Conservation (phyloP, 1,284 basidiomycete species). For the Ustilago shanxiensis region DNA sequence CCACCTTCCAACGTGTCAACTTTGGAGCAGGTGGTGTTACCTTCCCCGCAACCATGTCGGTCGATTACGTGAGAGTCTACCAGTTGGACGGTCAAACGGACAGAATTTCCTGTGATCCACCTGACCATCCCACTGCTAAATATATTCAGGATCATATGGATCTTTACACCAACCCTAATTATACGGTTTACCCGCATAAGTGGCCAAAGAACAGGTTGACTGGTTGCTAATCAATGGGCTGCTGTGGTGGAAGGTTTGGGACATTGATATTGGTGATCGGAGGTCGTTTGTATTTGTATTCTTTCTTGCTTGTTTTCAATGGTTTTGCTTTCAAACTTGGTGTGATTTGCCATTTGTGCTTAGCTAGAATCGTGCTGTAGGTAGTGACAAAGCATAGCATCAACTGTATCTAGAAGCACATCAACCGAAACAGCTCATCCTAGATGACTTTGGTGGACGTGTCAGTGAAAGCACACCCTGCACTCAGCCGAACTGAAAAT, state of each 20-base stretch:
- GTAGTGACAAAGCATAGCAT: no score
- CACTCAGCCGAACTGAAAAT: no score
- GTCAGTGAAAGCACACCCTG: no score
- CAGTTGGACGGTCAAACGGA: slow-evolving; percentile 53
- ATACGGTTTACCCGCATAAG: slow-evolving; percentile 46
- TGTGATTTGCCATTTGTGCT: not conserved
- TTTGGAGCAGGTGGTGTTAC: slow-evolving; percentile 51
- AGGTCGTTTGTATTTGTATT: slow-evolving; percentile 20
- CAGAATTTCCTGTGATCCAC: slow-evolving; percentile 60
- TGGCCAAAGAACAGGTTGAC: slow-evolving; percentile 65
- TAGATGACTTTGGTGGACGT: no score
- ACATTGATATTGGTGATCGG: no score
- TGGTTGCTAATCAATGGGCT: slow-evolving; percentile 50
- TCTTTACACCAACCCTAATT: slow-evolving; percentile 66
- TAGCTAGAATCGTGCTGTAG: no score
- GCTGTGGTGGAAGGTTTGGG: no score
- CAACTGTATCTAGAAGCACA: no score
- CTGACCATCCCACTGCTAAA: slow-evolving; percentile 63
- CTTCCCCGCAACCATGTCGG: slow-evolving; percentile 57
- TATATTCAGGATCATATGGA: slow-evolving; percentile 66
- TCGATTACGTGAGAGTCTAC: slow-evolving; percentile 65
- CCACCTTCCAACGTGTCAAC: slow-evolving; percentile 64
- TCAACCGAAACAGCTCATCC: no score
- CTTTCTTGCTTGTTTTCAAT: not conserved
- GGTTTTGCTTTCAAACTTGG: not conserved